These are phyloP conservation scores for Astrocystis sublimbata DNA, from an alignment of 495 filamentous ascomycete genomes.

Conservation along the genomic window DNA sequence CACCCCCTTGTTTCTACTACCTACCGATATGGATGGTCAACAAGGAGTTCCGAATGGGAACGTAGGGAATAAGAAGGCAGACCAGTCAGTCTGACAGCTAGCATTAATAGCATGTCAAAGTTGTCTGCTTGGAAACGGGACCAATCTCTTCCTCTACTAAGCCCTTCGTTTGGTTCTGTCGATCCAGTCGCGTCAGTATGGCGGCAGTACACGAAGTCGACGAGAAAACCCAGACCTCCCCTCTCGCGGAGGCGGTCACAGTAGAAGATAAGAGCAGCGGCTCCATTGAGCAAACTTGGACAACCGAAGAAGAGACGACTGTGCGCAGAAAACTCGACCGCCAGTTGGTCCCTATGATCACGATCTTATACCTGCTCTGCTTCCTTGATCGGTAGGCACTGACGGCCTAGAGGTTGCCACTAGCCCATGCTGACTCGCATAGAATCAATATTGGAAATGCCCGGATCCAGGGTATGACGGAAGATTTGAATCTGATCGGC, in stretches of 20 bases:
- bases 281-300: constrained; percentile 40
- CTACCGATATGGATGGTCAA: constrained; percentile 1
- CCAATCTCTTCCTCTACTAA: background rate
- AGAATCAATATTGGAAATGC: constrained; percentile 67
- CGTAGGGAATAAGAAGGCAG: background rate
- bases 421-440: constrained; percentile 35
- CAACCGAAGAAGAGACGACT: constrained; percentile 49
- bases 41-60: background rate
- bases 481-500: constrained; percentile 53
- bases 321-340: constrained; percentile 55
- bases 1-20: constrained; percentile 14
- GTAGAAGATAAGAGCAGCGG: constrained; percentile 31
- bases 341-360: constrained; percentile 54
- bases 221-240: constrained; percentile 27
- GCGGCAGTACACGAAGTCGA: constrained; percentile 23
- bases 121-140: background rate
- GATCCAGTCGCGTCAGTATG: constrained; percentile 23
- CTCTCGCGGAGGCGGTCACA: constrained; percentile 23
- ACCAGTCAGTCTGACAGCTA: background rate
- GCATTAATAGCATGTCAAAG: background rate
- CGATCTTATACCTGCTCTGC: constrained; percentile 55
- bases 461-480: constrained; percentile 59
- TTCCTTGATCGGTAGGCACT: constrained; percentile 45
- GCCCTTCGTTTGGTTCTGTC: background rate
- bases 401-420: background rate